These are phyloP conservation scores for Juglanconis sp. DNA, from an alignment of 2,329 filamentous ascomycete genomes.

Conservation along the genomic window DNA sequence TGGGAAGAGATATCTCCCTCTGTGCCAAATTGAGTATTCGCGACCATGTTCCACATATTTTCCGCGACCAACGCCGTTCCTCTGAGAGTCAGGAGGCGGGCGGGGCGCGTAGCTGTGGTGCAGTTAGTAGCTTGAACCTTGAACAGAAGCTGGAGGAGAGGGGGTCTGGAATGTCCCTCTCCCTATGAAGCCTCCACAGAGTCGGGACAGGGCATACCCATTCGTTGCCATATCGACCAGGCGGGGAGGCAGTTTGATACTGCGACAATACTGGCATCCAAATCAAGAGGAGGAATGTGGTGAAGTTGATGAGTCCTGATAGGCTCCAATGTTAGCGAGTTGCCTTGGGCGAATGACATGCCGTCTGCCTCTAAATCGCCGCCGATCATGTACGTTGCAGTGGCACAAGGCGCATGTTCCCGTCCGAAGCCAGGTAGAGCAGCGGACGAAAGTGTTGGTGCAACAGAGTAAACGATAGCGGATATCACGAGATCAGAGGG, in stretches of 20 bases:
- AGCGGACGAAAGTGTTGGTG: not conserved
- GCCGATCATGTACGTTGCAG: not conserved
- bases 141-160: not conserved
- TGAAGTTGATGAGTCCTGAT: conserved; percentile 1
- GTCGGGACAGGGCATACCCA: not conserved
- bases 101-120: conserved; percentile 16
- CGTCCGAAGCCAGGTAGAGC: not conserved
- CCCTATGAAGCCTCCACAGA: not conserved
- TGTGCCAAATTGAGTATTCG: conserved; percentile 52
- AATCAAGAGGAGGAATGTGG: not conserved
- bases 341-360: not conserved
- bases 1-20: conserved; percentile 57
- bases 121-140: not conserved
- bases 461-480: not conserved
- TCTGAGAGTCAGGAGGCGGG: not conserved
- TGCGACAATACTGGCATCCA: not conserved
- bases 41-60: conserved; percentile 48
- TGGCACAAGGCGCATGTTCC: not conserved
- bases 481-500: not conserved
- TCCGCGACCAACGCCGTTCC: not conserved
- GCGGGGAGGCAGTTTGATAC: not conserved
- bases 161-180: not conserved
- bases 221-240: conserved; percentile 13
- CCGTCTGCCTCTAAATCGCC: not conserved
- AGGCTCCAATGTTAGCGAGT: conserved; percentile 5